Evolutionary conservation across 768 basidiomycete species (phyloP).

Genomic region (Boletellus sp.): DNA sequence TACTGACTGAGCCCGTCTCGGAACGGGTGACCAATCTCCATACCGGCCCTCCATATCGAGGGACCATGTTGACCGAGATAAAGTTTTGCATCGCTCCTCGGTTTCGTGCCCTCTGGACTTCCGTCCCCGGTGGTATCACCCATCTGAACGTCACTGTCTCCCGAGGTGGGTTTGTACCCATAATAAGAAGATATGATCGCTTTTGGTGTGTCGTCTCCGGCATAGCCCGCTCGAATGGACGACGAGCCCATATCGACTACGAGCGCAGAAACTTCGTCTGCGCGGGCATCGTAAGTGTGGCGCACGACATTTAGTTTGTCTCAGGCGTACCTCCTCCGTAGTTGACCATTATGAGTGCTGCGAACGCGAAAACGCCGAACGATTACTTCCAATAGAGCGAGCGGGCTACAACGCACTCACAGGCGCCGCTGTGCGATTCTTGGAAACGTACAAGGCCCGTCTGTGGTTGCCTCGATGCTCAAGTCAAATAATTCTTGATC

Average conservation of each 20-base stretch:
- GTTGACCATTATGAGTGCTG: conserved; percentile 58
- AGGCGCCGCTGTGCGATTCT: no score
- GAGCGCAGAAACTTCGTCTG: conserved; percentile 96
- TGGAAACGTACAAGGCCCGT: no score
- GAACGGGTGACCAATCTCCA: conserved; percentile 85
- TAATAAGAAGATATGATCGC: conserved; percentile 87
- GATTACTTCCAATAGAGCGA: no score
- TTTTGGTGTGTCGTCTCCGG: conserved; percentile 94
- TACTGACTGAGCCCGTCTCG: conserved; percentile 77
- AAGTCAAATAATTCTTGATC: no score
- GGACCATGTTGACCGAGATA: conserved; percentile 87
- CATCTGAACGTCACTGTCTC: conserved; percentile 35
- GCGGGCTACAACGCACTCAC: no score
- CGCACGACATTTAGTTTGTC: not conserved
- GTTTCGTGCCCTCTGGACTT: conserved; percentile 27
- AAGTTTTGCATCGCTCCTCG: conserved; percentile 52
- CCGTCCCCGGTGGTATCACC: conserved; percentile 38
- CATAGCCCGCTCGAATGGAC: conserved; percentile 91
- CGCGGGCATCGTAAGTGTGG: not conserved
- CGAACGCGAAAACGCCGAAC: not conserved
- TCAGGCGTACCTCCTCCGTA: conserved; percentile 79
- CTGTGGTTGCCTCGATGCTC: no score
- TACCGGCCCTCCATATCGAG: conserved; percentile 83
- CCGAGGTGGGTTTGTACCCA: conserved; percentile 57
- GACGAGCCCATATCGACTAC: conserved; percentile 93